A percentile compares a stretch with the other conserved stretches of the same genome.
phyloP scores from a whole-genome alignment of 306 rosid genomes.

The Cucurbita moschata region DNA sequence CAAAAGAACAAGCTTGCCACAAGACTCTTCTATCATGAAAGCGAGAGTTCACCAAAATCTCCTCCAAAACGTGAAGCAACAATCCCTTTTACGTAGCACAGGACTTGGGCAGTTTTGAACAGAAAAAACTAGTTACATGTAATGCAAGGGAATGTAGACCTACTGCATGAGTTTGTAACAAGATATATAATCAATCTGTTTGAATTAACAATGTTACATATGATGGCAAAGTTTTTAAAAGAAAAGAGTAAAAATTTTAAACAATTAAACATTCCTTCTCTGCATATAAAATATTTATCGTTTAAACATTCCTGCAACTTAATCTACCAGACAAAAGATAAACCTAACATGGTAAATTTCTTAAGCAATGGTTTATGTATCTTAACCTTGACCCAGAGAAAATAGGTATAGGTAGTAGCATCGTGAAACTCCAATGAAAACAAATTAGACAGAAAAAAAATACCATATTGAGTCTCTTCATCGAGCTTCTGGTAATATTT shows the following conservation, averaged over 20 bases:
- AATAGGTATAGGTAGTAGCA: background rate
- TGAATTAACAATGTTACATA: background rate
- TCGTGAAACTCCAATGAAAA: background rate
- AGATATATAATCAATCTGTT: background rate
- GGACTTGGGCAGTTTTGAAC: background rate
- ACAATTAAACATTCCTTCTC: background rate
- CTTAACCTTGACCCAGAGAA: background rate
- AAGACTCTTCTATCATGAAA: background rate
- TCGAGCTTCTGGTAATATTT: constrained; percentile 74
- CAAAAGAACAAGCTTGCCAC: background rate
- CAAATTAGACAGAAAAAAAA: background rate
- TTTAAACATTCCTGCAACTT: background rate
- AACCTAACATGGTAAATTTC: background rate
- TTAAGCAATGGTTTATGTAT: background rate
- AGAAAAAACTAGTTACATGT: background rate
- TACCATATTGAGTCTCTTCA: constrained; percentile 51
- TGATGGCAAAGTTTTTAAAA: background rate
- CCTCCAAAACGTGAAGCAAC: background rate
- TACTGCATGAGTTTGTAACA: background rate
- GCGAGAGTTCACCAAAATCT: background rate
- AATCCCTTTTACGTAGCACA: background rate
- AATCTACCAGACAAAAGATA: background rate
- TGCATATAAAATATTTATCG: background rate
- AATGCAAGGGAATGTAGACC: background rate
- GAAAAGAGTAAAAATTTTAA: background rate